phyloP scores from a whole-genome alignment of 805 yeast genomes.

The Cyberlindnera suaveolens region DNA sequence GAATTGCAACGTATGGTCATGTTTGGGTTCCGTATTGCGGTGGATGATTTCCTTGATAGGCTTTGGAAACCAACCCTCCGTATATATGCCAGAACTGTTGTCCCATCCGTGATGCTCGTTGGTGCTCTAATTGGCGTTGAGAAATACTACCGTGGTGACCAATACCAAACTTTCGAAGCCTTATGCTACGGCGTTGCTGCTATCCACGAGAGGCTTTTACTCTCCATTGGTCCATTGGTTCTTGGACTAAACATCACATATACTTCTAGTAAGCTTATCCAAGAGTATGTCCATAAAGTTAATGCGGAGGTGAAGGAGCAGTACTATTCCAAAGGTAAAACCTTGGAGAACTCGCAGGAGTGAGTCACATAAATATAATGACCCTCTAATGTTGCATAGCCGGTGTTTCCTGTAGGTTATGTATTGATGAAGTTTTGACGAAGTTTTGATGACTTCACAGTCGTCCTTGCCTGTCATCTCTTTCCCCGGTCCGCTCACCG shows the following conservation, averaged over 20 bases:
- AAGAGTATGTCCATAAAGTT: conserved; percentile 15
- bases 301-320: conserved; percentile 50
- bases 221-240: too few relatives aligned
- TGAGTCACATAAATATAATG: not conserved
- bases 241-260: too few relatives aligned
- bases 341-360: conserved; percentile 31
- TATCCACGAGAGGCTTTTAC: too few relatives aligned
- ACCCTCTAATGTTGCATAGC: not conserved
- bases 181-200: too few relatives aligned
- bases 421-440: not conserved
- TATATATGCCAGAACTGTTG: too few relatives aligned
- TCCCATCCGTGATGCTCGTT: too few relatives aligned
- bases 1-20: conserved; percentile 1
- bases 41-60: not conserved
- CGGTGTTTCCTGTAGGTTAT: too few relatives aligned
- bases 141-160: too few relatives aligned
- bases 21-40: not conserved
- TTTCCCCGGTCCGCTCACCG: conserved; percentile 1
- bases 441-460: too few relatives aligned
- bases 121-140: too few relatives aligned
- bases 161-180: too few relatives aligned
- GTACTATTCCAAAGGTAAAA: conserved; percentile 50
- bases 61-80: not conserved
- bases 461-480: not conserved
- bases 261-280: not conserved